A percentile compares a stretch with the other conserved stretches of the same genome.
These are phyloP conservation scores for Macrolepiota fuliginosa DNA, from an alignment of 768 basidiomycete genomes.

Conservation along the genomic window DNA sequence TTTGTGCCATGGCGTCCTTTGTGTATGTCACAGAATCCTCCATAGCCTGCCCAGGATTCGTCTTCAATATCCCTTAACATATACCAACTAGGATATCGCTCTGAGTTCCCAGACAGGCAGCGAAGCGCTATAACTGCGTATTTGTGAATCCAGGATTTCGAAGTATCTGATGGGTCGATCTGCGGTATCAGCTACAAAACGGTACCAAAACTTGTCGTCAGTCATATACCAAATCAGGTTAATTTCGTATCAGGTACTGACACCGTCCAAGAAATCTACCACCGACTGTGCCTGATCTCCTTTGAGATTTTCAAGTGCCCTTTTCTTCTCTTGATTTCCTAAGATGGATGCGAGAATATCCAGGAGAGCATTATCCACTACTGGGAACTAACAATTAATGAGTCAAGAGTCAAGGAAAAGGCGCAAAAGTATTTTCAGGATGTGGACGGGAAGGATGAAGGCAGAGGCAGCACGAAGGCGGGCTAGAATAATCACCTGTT, in stretches of 20 bases:
- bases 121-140: neutral
- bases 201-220: neutral
- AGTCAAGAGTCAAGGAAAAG: too few species aligned
- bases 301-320: neutral
- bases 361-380: too few species aligned
- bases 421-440: too few species aligned
- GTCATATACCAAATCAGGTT: neutral
- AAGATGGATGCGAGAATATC: too few species aligned
- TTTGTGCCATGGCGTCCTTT: conserved; percentile 18
- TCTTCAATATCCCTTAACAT: conserved; percentile 16
- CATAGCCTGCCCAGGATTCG: conserved; percentile 15
- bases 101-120: conserved; percentile 22
- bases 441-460: too few species aligned
- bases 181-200: neutral
- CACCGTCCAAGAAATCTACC: neutral
- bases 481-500: too few species aligned
- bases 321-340: too few species aligned
- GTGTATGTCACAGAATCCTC: conserved; percentile 29
- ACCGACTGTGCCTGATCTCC: neutral
- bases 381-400: too few species aligned
- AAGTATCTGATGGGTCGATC: neutral
- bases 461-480: too few species aligned
- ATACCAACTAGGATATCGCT: conserved; percentile 26
- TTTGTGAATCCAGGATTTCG: neutral
- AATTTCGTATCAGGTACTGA: neutral